A percentile compares a stretch with the other conserved stretches of the same genome.
These are phyloP conservation scores for Rhodosporidiobolus odoratus DNA, from an alignment of 768 basidiomycete species.

Conservation along the genomic window DNA sequence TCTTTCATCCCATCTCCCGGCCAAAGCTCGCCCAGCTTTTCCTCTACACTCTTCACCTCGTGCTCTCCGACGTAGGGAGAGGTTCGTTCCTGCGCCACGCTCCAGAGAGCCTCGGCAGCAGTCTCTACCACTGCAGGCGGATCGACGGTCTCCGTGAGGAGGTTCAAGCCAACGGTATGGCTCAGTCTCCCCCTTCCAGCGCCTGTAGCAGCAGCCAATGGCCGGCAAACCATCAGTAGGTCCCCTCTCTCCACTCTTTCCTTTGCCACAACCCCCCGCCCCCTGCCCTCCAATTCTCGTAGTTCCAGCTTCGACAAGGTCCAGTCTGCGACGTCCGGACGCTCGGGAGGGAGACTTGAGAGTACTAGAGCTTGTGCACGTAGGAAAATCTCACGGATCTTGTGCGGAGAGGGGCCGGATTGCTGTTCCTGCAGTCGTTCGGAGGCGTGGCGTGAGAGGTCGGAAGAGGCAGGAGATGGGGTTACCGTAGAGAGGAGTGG, in stretches of 20 bases:
- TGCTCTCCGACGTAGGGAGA: conserved; percentile 73
- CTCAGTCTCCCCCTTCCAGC: conserved; percentile 52
- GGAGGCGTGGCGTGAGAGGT: not conserved
- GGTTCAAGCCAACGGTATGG: conserved; percentile 48
- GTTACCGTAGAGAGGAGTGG: not conserved
- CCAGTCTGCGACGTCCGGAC: too few species aligned
- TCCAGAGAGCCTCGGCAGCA: conserved; percentile 17
- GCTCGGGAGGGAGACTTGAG: not conserved
- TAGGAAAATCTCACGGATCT: not conserved
- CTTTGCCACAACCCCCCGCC: too few species aligned
- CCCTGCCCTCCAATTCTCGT: too few species aligned
- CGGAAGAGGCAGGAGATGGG: conserved; percentile 5
- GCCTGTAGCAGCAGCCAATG: not conserved
- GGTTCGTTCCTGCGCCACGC: conserved; percentile 53
- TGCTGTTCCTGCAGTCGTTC: not conserved
- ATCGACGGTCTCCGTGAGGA: conserved; percentile 12
- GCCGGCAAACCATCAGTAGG: not conserved
- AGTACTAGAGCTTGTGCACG: not conserved
- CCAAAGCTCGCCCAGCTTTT: not conserved
- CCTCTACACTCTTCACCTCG: not conserved
- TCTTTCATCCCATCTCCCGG: conserved; percentile 1
- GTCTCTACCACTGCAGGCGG: conserved; percentile 11
- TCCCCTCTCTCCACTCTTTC: not conserved
- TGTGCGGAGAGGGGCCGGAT: not conserved
- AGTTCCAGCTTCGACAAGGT: too few species aligned